phyloP scores from a whole-genome alignment of 2,329 filamentous ascomycete species.

The Colletotrichum sidae region DNA sequence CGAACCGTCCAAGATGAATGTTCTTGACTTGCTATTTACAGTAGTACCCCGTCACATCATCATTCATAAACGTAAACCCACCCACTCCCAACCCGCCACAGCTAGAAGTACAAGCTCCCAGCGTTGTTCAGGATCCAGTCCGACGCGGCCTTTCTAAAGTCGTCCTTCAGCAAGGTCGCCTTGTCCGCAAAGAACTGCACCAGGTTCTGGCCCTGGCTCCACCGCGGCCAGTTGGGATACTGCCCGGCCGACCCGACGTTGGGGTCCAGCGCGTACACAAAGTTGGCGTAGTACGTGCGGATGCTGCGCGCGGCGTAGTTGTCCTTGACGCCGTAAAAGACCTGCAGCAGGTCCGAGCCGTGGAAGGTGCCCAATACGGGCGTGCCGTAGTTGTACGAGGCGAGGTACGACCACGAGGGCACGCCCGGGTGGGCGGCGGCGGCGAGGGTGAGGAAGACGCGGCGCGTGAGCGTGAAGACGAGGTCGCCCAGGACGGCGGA shows the following conservation, averaged over 20 bases:
- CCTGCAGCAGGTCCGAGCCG: conserved; percentile 74
- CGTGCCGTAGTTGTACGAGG: conserved; percentile 77
- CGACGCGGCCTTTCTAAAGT: conserved; percentile 50
- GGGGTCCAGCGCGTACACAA: conserved; percentile 77
- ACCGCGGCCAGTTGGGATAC: conserved; percentile 55
- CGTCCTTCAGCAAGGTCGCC: conserved; percentile 49
- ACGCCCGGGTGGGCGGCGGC: conserved; percentile 61
- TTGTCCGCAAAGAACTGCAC: conserved; percentile 56
- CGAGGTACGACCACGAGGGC: conserved; percentile 79
- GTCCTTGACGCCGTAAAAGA: conserved; percentile 62
- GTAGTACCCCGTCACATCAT: background rate
- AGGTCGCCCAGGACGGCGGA: conserved; percentile 74
- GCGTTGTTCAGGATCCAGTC: conserved; percentile 40
- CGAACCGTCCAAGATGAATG: background rate
- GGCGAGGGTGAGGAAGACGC: conserved; percentile 59
- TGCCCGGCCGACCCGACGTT: conserved; percentile 63
- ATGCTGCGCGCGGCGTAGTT: conserved; percentile 45
- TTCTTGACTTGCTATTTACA: background rate
- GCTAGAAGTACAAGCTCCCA: conserved; percentile 12
- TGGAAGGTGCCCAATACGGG: conserved; percentile 84
- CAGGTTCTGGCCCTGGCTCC: conserved; percentile 60
- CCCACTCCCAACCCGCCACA: background rate
- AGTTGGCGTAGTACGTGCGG: conserved; percentile 76
- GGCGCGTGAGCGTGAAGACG: conserved; percentile 58
- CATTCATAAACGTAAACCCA: conserved; percentile 1